Conservation (phyloP, 2,329 filamentous ascomycete species). For the Nothopassalora personata region DNA sequence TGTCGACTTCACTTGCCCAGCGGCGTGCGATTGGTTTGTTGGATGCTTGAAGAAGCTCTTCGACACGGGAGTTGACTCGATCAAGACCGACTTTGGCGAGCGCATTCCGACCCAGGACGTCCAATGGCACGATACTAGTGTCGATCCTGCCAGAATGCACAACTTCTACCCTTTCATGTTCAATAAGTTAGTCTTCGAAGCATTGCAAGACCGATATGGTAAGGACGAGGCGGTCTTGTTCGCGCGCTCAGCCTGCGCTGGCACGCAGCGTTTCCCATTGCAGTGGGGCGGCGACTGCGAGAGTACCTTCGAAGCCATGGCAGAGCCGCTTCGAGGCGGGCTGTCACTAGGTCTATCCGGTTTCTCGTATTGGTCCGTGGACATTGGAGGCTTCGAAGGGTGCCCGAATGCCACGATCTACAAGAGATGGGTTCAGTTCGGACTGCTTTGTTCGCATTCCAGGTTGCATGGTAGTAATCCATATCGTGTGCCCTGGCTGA, state of each 20-base stretch:
- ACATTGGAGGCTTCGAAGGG: conserved; percentile 69
- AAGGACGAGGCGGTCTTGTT: conserved; percentile 58
- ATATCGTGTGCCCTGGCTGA: conserved; percentile 70
- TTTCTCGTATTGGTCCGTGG: conserved; percentile 64
- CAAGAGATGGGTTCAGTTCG: conserved; percentile 75
- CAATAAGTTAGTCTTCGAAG: conserved; percentile 65
- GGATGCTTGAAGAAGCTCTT: conserved; percentile 59
- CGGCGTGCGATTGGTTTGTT: conserved; percentile 60
- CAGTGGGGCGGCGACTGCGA: conserved; percentile 71
- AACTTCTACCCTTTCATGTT: conserved; percentile 72
- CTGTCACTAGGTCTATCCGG: conserved; percentile 59
- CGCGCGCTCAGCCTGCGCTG: conserved; percentile 61
- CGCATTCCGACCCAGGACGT: conserved; percentile 62
- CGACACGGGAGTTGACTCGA: conserved; percentile 62
- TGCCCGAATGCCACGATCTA: conserved; percentile 59
- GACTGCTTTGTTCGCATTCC: conserved; percentile 64
- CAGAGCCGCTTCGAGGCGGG: conserved; percentile 63
- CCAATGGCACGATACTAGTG: conserved; percentile 55
- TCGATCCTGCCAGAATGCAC: conserved; percentile 65
- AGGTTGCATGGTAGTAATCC: conserved; percentile 64
- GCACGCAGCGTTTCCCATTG: conserved; percentile 63
- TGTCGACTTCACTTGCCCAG: conserved; percentile 69
- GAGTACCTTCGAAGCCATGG: conserved; percentile 67
- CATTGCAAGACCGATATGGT: conserved; percentile 52
- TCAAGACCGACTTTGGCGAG: conserved; percentile 75